A percentile compares a stretch with the other conserved stretches of the same genome.
Conservation (phyloP, 108 stramenopile species). For the Stephanodiscus minutulus region DNA sequence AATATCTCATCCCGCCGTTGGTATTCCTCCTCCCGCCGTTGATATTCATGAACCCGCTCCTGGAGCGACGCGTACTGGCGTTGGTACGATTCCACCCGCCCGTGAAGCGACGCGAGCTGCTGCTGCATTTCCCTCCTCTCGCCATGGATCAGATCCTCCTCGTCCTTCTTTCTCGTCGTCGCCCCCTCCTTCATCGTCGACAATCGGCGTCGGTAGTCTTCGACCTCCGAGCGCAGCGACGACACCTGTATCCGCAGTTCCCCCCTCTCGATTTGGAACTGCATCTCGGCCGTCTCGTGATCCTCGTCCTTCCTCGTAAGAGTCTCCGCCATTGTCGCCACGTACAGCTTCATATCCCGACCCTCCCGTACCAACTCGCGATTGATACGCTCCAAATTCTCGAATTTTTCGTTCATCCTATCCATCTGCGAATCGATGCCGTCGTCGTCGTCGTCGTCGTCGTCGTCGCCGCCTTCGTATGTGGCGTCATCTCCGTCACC, state of each 20-base stretch:
- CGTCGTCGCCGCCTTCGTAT: background rate
- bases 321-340: background rate
- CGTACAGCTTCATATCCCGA: constrained; percentile 20
- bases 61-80: background rate
- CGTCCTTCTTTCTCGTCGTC: background rate
- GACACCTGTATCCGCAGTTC: background rate
- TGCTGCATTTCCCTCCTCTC: background rate
- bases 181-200: background rate
- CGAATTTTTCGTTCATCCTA: background rate
- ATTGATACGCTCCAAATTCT: constrained; percentile 8
- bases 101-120: constrained; percentile 10
- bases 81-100: constrained; percentile 10
- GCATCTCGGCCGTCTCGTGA: background rate
- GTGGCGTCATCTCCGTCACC: too few relatives aligned
- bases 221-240: background rate
- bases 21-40: too few relatives aligned
- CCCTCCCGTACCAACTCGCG: constrained; percentile 12
- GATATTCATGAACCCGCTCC: constrained; percentile 1
- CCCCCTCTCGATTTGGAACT: background rate
- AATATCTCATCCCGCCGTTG: too few relatives aligned
- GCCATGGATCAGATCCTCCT: background rate
- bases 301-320: constrained; percentile 6
- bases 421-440: background rate
- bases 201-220: constrained; percentile 1
- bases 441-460: background rate